Conservation (phyloP, 345 rosid species). For the Laguncularia racemosa region DNA sequence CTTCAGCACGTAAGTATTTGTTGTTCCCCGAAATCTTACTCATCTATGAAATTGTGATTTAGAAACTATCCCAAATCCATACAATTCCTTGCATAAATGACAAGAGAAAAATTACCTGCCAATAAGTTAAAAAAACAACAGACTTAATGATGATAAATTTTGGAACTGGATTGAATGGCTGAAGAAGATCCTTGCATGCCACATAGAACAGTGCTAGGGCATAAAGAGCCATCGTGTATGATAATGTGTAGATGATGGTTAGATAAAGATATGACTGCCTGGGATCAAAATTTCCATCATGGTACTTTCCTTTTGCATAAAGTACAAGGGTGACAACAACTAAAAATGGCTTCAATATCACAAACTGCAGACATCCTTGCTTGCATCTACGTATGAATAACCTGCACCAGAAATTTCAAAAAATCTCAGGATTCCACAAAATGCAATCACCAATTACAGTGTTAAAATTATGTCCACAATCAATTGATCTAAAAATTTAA, state of each 20-base stretch:
- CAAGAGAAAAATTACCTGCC: slow-evolving; percentile 67
- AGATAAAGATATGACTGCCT: slow-evolving; percentile 82
- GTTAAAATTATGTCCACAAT: too few relatives aligned
- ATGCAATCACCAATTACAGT: too few relatives aligned
- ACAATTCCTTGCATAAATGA: not conserved
- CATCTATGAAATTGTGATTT: not conserved
- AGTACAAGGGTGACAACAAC: slow-evolving; percentile 83
- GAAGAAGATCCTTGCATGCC: slow-evolving; percentile 96
- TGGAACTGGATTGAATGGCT: slow-evolving; percentile 98
- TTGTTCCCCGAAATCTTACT: too few relatives aligned
- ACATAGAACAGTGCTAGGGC: slow-evolving; percentile 82
- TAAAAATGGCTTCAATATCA: slow-evolving; percentile 87
- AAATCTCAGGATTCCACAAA: not conserved
- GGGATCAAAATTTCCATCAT: slow-evolving; percentile 95
- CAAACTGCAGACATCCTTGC: slow-evolving; percentile 98
- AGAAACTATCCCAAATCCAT: not conserved
- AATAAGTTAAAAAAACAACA: slow-evolving; percentile 92
- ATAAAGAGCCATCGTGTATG: slow-evolving; percentile 85
- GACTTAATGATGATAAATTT: slow-evolving; percentile 93
- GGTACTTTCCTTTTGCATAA: slow-evolving; percentile 90
- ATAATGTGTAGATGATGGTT: slow-evolving; percentile 83
- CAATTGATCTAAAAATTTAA: too few relatives aligned
- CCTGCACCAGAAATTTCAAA: slow-evolving; percentile 28
- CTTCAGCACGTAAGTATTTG: too few relatives aligned
- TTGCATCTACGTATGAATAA: slow-evolving; percentile 95